Percentiles rank a stretch among this genome's conserved stretches.
These are phyloP conservation scores for Moricandia arvensis DNA, from an alignment of 345 rosid species.

Conservation along the genomic window DNA sequence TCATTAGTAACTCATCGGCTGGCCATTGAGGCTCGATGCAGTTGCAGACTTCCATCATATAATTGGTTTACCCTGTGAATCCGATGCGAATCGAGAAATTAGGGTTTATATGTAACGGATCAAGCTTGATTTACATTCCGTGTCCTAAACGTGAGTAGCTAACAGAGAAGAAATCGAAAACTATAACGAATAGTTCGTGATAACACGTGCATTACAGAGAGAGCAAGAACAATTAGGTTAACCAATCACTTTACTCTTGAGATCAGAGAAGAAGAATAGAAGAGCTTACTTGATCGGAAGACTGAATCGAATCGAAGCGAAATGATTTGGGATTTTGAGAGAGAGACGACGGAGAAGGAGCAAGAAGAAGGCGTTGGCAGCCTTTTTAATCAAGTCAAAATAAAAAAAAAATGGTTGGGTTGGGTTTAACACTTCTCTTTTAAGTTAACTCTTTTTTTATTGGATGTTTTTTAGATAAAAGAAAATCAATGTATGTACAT, in stretches of 20 bases:
- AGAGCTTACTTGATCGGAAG: conserved; percentile 12
- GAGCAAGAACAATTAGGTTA: not conserved
- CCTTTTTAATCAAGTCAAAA: not conserved
- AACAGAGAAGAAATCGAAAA: not conserved
- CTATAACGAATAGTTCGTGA: not conserved
- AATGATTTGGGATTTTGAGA: conserved; percentile 2
- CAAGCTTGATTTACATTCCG: not conserved
- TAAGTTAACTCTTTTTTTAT: not conserved
- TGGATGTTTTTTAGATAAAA: not conserved
- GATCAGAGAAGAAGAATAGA: not conserved
- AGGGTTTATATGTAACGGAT: conserved; percentile 3
- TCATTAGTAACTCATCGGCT: conserved; percentile 89
- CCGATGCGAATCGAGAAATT: not conserved
- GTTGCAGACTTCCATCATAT: conserved; percentile 75
- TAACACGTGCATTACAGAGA: not conserved
- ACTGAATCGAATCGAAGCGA: not conserved
- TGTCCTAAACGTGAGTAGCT: not conserved
- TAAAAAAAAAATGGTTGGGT: conserved; percentile 18
- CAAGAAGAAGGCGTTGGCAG: not conserved
- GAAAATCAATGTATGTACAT: not conserved
- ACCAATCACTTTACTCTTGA: not conserved
- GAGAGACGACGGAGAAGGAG: conserved; percentile 2
- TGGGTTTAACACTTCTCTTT: conserved; percentile 1
- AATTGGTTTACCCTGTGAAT: conserved; percentile 23
- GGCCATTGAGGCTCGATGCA: conserved; percentile 96